Conservation (phyloP, 2,329 filamentous ascomycete genomes). For the Pyrenochaeta sp. region DNA sequence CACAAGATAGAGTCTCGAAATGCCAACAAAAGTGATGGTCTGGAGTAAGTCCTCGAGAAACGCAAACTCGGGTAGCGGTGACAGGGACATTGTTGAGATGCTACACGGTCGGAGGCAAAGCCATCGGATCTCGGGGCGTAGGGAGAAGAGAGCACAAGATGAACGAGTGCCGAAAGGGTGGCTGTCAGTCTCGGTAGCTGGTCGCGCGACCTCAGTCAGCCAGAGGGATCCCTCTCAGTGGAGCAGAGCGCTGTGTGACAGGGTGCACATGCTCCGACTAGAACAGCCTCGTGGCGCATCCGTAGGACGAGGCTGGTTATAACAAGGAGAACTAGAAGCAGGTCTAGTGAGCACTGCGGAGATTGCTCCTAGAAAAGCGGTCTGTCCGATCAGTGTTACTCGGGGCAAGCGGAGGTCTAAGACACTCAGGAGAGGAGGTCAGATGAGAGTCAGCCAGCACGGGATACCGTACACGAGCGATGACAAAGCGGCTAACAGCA, state of each 20-base stretch:
- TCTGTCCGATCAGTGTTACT: not conserved
- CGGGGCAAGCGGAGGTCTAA: not conserved
- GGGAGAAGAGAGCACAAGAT: conserved; percentile 9
- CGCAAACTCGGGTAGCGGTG: too few species aligned
- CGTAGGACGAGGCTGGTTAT: conserved; percentile 5
- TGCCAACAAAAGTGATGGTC: too few species aligned
- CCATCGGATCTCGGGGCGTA: not conserved
- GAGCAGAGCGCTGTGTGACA: conserved; percentile 21
- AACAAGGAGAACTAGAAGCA: too few species aligned
- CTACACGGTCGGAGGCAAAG: too few species aligned
- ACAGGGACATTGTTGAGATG: too few species aligned
- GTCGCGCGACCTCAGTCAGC: conserved; percentile 11
- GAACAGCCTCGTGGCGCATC: too few species aligned
- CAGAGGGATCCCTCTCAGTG: conserved; percentile 9
- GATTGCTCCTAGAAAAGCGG: not conserved
- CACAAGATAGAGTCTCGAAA: too few species aligned
- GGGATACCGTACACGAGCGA: too few species aligned
- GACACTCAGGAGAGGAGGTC: not conserved
- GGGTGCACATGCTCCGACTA: conserved; percentile 12
- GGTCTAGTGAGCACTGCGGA: too few species aligned
- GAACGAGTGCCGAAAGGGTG: conserved; percentile 14
- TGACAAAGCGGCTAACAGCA: too few species aligned
- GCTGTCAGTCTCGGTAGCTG: conserved; percentile 9
- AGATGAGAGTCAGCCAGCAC: too few species aligned
- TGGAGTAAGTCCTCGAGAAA: too few species aligned